Conservation (phyloP, 345 rosid genomes). For the Zanthoxylum bungeanum region DNA sequence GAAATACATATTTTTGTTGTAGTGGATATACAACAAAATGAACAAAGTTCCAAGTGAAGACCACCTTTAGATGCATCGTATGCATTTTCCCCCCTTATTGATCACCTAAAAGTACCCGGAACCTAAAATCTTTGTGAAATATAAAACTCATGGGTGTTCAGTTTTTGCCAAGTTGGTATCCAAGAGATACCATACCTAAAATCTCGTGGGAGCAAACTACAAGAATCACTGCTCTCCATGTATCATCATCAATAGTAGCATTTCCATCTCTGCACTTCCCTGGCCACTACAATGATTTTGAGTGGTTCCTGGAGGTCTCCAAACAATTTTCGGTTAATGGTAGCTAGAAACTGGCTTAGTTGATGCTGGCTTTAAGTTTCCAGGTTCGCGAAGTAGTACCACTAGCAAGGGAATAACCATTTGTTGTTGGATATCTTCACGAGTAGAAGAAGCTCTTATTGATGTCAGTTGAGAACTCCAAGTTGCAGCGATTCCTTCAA, state of each 20-base stretch:
- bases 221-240: not conserved
- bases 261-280: slow-evolving; percentile 34
- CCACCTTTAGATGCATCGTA: not conserved
- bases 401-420: slow-evolving; percentile 11
- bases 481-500: slow-evolving; percentile 36
- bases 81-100: not conserved
- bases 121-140: too few relatives aligned
- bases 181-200: not conserved
- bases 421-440: slow-evolving; percentile 34
- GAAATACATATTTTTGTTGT: too few relatives aligned
- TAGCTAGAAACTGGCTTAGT: slow-evolving; percentile 25
- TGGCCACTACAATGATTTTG: slow-evolving; percentile 21
- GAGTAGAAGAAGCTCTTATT: slow-evolving; percentile 27
- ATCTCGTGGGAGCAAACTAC: not conserved
- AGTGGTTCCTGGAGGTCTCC: slow-evolving; percentile 12
- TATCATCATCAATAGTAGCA: slow-evolving; percentile 24
- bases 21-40: too few relatives aligned
- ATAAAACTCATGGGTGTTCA: not conserved
- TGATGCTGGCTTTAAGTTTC: slow-evolving; percentile 21
- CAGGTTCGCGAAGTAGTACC: not conserved
- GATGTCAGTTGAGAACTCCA: slow-evolving; percentile 25
- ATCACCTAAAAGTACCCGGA: not conserved
- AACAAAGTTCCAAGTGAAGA: slow-evolving; percentile 20
- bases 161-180: not conserved
- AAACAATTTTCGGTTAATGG: slow-evolving; percentile 24